Conservation (phyloP, 371 early-diverging fungal species). For the Thermomucor indicae-seudaticae region DNA sequence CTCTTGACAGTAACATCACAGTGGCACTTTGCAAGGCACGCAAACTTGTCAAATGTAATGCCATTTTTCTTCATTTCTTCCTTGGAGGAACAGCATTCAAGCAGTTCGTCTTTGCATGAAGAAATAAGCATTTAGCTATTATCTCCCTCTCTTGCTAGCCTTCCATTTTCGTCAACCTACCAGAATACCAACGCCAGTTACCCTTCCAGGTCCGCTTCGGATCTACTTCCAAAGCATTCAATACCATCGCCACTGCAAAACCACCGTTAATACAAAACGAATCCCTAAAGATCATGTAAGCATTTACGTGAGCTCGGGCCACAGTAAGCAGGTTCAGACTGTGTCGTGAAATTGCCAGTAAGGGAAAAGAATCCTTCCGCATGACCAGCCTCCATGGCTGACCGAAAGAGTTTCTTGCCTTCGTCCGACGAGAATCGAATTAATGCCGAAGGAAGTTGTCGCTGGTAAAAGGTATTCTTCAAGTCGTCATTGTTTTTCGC, state of each 20-base stretch:
- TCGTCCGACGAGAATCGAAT: conserved; percentile 74
- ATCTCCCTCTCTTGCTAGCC: background rate
- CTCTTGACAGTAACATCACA: conserved; percentile 76
- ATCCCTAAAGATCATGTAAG: background rate
- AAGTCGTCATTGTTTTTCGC: conserved; percentile 27
- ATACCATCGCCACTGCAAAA: conserved; percentile 82
- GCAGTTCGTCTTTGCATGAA: conserved; percentile 68
- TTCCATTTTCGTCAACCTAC: conserved; percentile 10
- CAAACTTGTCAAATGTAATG: conserved; percentile 86
- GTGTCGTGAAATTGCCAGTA: conserved; percentile 86
- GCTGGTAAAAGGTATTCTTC: conserved; percentile 70
- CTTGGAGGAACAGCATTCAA: conserved; percentile 79
- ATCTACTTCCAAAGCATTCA: conserved; percentile 90
- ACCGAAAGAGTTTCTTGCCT: conserved; percentile 78
- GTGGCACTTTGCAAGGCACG: conserved; percentile 83
- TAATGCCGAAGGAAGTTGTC: conserved; percentile 69
- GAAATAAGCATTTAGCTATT: background rate
- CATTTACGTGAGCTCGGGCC: conserved; percentile 53
- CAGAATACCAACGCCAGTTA: conserved; percentile 82
- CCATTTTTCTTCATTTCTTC: conserved; percentile 80
- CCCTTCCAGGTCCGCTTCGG: conserved; percentile 90
- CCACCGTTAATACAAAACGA: conserved; percentile 61
- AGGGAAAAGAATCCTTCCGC: conserved; percentile 87
- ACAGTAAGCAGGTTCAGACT: conserved; percentile 81
- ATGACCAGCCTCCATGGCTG: conserved; percentile 68